phyloP scores from a whole-genome alignment of 1,284 basidiomycete genomes.

The Gymnopus androsaceus region DNA sequence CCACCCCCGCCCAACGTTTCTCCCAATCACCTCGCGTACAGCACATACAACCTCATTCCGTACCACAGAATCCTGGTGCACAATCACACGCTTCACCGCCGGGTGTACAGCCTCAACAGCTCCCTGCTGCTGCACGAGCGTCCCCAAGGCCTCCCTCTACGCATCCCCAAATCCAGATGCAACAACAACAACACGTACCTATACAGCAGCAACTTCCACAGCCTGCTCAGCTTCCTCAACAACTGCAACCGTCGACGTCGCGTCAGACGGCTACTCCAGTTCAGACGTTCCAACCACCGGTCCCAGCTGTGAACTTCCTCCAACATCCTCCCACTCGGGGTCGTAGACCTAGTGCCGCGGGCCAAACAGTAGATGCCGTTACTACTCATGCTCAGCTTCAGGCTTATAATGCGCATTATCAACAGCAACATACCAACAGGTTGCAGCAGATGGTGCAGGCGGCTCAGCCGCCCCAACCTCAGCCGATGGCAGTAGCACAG shows the following conservation, averaged over 20 bases:
- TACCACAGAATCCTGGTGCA: slow-evolving; percentile 7
- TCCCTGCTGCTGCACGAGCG: background rate
- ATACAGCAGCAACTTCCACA: slow-evolving; percentile 1
- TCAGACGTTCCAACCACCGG: slow-evolving; percentile 25
- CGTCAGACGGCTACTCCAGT: slow-evolving; percentile 15
- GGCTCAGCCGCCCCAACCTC: slow-evolving; percentile 18
- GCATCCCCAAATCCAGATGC: too few relatives aligned
- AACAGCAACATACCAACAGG: background rate
- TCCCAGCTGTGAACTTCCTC: slow-evolving; percentile 26
- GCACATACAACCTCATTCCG: background rate
- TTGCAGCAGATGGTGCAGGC: slow-evolving; percentile 2
- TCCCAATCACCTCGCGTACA: slow-evolving; percentile 10
- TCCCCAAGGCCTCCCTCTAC: slow-evolving; percentile 19
- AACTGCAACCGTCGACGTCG: slow-evolving; percentile 3
- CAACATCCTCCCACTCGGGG: slow-evolving; percentile 25
- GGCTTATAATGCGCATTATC: background rate
- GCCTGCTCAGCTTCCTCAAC: slow-evolving; percentile 11
- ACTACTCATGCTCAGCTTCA: background rate
- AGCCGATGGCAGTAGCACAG: slow-evolving; percentile 13
- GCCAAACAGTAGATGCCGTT: background rate
- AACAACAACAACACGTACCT: slow-evolving; percentile 3
- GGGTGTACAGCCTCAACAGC: background rate
- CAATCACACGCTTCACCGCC: background rate
- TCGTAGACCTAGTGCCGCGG: too few relatives aligned
- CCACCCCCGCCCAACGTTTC: slow-evolving; percentile 11